Base-by-base conservation (phyloP, 345 rosid genomes). In the Eucalyptus pumila region DNA sequence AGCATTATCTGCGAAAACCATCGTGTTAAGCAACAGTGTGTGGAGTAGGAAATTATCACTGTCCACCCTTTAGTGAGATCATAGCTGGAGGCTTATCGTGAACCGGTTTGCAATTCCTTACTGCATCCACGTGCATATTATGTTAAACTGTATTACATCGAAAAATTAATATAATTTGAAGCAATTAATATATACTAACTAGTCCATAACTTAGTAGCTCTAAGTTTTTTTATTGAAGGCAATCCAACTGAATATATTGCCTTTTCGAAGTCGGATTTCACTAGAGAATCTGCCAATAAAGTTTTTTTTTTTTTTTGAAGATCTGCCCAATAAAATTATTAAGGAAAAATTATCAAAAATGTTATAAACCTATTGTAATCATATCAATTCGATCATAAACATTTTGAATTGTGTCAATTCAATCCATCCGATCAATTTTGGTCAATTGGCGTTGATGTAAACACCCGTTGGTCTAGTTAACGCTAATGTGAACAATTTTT, bases 91-190 rank as follows among this genome's bases (percentile, higher is more conserved):
- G 83, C 10, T 72, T 72, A 37, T 37, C 26, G 4, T 11, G 83
- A 37, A 34, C 26, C 6, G 81, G 2, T 17, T 34, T 34, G 1
- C 44, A 69, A 65, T 17, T 69, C 7, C 37, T n/a, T 69, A 65
- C 15, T 14, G 37, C 34, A 65, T 14, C 11, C 10, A 65, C 10
- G 1, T n/a, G 19, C 34, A 2, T 16, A 8, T 69, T 16, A 0
- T 69, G 12, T 32, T 16, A 69, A 1, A 69, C 16, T 5, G 27
- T 37, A 10, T 9, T 11, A 72, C 14, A 37, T 19, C 0, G 0
- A 1, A 72, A 5, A 72, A 37, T 32, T 69, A 0, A 1, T 16
- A 3, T 69, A 4, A 3, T 15, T 10, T 34, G 1, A 6, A 11
- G 13, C 8, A 11, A 0, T 6, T 72, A 37, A 37, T 3, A 17